phyloP scores from a whole-genome alignment of 2,329 filamentous ascomycete genomes.

The Rhinocladiella mackenziei region DNA sequence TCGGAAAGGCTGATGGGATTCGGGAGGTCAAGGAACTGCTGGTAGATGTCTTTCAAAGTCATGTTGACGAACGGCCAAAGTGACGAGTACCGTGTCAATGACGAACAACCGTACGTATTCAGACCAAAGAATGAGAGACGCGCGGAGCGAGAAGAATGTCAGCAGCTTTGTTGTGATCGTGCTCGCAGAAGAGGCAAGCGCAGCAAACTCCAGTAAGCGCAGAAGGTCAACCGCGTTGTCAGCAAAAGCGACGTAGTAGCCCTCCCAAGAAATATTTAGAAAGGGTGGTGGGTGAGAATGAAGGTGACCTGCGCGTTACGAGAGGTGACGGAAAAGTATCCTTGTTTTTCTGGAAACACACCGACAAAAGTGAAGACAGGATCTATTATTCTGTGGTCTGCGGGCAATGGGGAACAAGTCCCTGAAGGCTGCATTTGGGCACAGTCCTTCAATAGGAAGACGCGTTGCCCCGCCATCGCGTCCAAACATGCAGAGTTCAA shows the following conservation, averaged over 20 bases:
- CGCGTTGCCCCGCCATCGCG: constrained; percentile 20
- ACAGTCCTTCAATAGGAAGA: constrained; percentile 8
- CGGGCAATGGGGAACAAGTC: constrained; percentile 1
- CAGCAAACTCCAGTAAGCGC: too few relatives aligned
- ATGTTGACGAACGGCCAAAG: constrained; percentile 30
- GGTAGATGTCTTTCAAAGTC: constrained; percentile 54
- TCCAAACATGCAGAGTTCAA: constrained; percentile 9
- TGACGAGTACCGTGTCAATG: background rate
- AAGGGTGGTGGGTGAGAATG: background rate
- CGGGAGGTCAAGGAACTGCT: constrained; percentile 67
- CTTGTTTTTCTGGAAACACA: constrained; percentile 7
- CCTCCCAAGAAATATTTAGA: background rate
- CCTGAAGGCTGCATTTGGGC: constrained; percentile 5
- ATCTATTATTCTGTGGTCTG: constrained; percentile 3
- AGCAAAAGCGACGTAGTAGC: too few relatives aligned
- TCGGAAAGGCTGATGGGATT: constrained; percentile 60
- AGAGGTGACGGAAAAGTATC: background rate
- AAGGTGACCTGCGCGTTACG: background rate
- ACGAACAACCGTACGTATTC: background rate
- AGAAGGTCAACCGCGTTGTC: too few relatives aligned
- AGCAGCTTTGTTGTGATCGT: background rate
- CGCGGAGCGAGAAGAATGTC: background rate
- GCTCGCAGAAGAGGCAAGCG: too few relatives aligned
- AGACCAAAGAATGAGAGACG: too few relatives aligned
- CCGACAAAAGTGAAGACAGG: constrained; percentile 2